Conservation (phyloP, 163 green algal genomes). For the Scenedesmus sp. region DNA sequence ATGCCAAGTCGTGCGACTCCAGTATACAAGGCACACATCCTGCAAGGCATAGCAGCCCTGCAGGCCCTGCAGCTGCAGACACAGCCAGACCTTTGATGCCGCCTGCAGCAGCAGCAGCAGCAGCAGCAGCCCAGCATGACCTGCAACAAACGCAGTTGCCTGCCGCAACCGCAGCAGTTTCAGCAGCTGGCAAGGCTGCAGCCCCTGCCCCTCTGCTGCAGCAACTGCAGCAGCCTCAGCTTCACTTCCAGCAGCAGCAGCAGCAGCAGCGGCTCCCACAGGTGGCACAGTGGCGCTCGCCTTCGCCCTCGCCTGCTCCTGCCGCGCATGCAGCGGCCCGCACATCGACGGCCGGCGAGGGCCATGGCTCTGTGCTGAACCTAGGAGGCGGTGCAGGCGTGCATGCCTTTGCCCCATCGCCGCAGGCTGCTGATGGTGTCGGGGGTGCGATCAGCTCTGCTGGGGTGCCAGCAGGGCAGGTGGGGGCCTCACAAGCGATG, state of each 20-base stretch:
- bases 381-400: not conserved
- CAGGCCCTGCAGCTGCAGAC: constrained; percentile 16
- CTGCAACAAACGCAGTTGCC: not conserved
- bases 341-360: constrained; percentile 36
- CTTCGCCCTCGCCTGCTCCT: constrained; percentile 40
- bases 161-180: not conserved
- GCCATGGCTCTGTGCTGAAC: constrained; percentile 32
- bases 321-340: constrained; percentile 10
- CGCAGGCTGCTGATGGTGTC: not conserved
- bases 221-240: not conserved
- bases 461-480: constrained; percentile 33
- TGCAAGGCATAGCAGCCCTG: not conserved
- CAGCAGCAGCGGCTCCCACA: not conserved
- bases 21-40: constrained; percentile 13
- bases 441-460: constrained; percentile 32
- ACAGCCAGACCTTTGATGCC: not conserved
- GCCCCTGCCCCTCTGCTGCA: not conserved
- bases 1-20: constrained; percentile 46
- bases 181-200: not conserved
- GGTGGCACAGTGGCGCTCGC: constrained; percentile 24
- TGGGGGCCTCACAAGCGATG: constrained; percentile 23
- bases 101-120: constrained; percentile 1
- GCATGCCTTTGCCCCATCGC: not conserved
- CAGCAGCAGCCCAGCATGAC: not conserved
- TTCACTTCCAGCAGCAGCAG: not conserved